Conservation (phyloP, 2,329 filamentous ascomycete genomes). For the Lasiodiplodia citricola region DNA sequence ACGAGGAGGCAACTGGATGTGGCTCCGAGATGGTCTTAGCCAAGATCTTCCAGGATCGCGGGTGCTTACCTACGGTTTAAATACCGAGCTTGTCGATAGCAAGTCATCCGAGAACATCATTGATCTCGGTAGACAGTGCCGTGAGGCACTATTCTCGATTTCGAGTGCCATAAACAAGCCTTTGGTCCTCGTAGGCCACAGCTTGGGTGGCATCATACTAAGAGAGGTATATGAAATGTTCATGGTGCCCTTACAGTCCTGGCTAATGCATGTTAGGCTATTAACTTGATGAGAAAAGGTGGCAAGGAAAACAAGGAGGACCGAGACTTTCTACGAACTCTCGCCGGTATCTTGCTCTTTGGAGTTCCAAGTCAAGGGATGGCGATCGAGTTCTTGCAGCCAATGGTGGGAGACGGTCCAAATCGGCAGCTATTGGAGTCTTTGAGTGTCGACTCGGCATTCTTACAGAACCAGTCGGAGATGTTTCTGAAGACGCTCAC, state of each 20-base stretch:
- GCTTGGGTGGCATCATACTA: not conserved
- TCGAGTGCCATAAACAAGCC: not conserved
- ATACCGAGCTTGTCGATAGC: not conserved
- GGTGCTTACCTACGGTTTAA: not conserved
- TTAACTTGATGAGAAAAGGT: not conserved
- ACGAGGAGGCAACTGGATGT: not conserved
- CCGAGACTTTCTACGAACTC: not conserved
- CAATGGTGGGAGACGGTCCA: not conserved
- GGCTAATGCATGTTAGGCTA: not conserved
- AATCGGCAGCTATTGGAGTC: not conserved
- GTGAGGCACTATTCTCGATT: not conserved
- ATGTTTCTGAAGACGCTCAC: too few species aligned
- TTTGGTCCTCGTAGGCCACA: not conserved
- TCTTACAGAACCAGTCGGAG: too few species aligned
- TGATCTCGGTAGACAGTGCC: not conserved
- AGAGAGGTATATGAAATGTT: not conserved
- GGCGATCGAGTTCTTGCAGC: not conserved
- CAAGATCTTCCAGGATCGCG: not conserved
- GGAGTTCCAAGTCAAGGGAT: not conserved
- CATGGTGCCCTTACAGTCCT: accelerated
- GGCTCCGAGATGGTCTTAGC: not conserved
- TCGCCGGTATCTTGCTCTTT: not conserved
- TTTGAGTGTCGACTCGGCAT: not conserved
- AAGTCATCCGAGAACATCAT: not conserved
- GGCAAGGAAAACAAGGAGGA: not conserved